Conservation (phyloP, 2,329 filamentous ascomycete species). For the Ilyonectria sp. region DNA sequence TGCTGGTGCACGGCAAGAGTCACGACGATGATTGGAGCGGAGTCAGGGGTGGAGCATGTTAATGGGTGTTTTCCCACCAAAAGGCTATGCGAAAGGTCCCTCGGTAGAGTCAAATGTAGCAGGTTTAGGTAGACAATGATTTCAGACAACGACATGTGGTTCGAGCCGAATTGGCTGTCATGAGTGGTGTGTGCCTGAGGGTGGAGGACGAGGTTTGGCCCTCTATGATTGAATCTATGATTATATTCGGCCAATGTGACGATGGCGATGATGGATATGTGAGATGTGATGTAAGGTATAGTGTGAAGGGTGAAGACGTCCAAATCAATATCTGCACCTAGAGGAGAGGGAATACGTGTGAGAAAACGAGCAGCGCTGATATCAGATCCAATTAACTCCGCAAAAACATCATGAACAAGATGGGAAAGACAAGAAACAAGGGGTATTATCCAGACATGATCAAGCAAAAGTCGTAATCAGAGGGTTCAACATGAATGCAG, state of each 20-base stretch:
- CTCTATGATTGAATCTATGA: constrained; percentile 23
- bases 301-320: constrained; percentile 2
- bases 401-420: constrained; percentile 13
- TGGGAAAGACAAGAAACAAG: constrained; percentile 25
- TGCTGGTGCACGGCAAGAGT: constrained; percentile 45
- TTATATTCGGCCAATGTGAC: constrained; percentile 11
- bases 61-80: constrained; percentile 53
- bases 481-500: constrained; percentile 19
- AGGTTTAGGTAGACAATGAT: constrained; percentile 49
- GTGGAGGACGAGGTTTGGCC: neutral
- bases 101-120: constrained; percentile 51
- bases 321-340: constrained; percentile 26
- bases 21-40: constrained; percentile 49
- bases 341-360: constrained; percentile 1
- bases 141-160: constrained; percentile 42
- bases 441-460: constrained; percentile 50
- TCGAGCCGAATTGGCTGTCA: constrained; percentile 17
- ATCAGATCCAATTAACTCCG: constrained; percentile 25
- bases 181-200: constrained; percentile 17
- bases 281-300: constrained; percentile 1
- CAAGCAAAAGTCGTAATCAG: constrained; percentile 22
- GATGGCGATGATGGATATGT: constrained; percentile 9
- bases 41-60: constrained; percentile 52
- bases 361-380: constrained; percentile 30
- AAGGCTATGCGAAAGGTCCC: constrained; percentile 48